phyloP scores from a whole-genome alignment of 1,284 basidiomycete species.

The Malassezia arunalokei region DNA sequence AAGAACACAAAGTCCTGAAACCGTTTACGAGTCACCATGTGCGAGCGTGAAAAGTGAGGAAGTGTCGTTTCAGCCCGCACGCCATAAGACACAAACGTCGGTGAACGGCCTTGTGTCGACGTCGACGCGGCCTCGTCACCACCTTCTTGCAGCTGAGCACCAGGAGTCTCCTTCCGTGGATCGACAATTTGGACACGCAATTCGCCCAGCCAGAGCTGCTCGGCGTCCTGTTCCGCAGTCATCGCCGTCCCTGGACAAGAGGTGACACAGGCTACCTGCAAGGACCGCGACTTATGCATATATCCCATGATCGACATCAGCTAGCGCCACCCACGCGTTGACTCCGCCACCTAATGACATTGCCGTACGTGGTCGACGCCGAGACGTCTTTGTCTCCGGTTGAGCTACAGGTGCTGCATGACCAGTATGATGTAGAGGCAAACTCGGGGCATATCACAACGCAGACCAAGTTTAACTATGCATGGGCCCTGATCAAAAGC shows the following conservation, averaged over 20 bases:
- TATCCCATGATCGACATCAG: neutral
- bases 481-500: slow-evolving; percentile 56
- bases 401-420: slow-evolving; percentile 71
- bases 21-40: slow-evolving; percentile 62
- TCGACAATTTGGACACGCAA: slow-evolving; percentile 64
- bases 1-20: slow-evolving; percentile 97
- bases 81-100: slow-evolving; percentile 87
- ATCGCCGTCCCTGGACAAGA: too few relatives aligned
- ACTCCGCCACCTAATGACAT: slow-evolving; percentile 23
- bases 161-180: slow-evolving; percentile 64
- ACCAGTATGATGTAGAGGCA: slow-evolving; percentile 79
- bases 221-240: too few relatives aligned
- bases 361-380: slow-evolving; percentile 93
- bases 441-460: slow-evolving; percentile 68
- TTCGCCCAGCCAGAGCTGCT: slow-evolving; percentile 29
- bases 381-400: slow-evolving; percentile 75
- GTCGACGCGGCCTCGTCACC: neutral
- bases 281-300: neutral
- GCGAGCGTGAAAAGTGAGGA: slow-evolving; percentile 57
- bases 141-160: slow-evolving; percentile 57
- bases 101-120: slow-evolving; percentile 49
- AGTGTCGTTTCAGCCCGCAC: slow-evolving; percentile 78
- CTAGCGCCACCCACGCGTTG: neutral
- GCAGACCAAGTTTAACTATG: slow-evolving; percentile 97
- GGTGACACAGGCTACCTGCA: too few relatives aligned